A percentile compares a stretch with the other conserved stretches of the same genome.
Conservation (phyloP, 2,329 filamentous ascomycete genomes). For the Tolypocladium ovalisporum region DNA sequence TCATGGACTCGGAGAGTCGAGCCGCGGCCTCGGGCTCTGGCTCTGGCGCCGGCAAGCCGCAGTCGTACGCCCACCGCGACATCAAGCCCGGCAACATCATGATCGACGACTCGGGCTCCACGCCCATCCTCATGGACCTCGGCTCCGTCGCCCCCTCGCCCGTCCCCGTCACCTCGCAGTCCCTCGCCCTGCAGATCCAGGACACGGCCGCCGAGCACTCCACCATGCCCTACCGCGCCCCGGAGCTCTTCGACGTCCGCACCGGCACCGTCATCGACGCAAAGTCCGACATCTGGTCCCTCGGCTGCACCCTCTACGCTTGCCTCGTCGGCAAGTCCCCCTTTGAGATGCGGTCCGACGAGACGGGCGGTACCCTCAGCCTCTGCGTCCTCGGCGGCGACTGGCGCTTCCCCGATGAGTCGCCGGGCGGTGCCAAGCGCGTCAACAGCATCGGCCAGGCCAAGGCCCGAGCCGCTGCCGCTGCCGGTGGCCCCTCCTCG, state of each 20-base stretch:
- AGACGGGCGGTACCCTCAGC: conserved; percentile 86
- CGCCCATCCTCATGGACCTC: conserved; percentile 93
- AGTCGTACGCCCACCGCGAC: conserved; percentile 88
- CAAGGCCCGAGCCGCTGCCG: conserved; percentile 14
- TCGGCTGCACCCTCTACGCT: conserved; percentile 95
- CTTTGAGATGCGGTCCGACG: conserved; percentile 90
- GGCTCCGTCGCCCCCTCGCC: conserved; percentile 84
- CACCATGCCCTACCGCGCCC: conserved; percentile 97
- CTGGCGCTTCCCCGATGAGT: conserved; percentile 93
- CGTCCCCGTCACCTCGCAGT: conserved; percentile 79
- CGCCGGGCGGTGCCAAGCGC: conserved; percentile 42
- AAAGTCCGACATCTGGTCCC: conserved; percentile 95
- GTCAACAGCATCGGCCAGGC: conserved; percentile 29
- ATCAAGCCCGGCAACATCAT: conserved; percentile 99
- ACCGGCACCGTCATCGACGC: conserved; percentile 86
- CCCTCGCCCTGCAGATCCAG: conserved; percentile 82
- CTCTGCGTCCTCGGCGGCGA: conserved; percentile 89
- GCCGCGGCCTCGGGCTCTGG: conserved; percentile 31
- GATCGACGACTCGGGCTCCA: conserved; percentile 83
- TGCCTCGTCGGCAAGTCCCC: conserved; percentile 94
- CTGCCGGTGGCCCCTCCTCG: conserved; percentile 11
- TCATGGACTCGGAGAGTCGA: conserved; percentile 67
- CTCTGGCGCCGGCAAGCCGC: conserved; percentile 52
- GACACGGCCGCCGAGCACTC: conserved; percentile 92
- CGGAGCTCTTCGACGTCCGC: conserved; percentile 96